Evolutionary conservation across 164 flowering plant species (phyloP), one percentile per base, ranked within the genome.

Genomic region (Buxus sempervirens): DNA sequence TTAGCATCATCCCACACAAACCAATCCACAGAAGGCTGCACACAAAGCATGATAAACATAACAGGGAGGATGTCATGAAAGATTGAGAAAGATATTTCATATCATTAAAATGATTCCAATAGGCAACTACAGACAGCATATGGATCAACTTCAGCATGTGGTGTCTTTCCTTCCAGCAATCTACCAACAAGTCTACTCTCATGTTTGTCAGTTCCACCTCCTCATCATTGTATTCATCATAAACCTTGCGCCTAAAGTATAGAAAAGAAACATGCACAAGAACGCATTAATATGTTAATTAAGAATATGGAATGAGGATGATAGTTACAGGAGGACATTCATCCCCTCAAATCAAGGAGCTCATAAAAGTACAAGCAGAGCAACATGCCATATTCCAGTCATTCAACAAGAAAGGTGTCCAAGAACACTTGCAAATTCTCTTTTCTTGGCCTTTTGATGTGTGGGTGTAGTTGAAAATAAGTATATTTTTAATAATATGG

Each of bases 11-110:
- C 90, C 88, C 87, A 85, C 28, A 64, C 70, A 76, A 96, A 90
- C 88, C 90, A 96, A 73, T 96, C 99, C 74, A 90, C 88, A 83
- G 83, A 90, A 66, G 84, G 80, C 98, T 95, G 88, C 84, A 81
- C 21, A 21, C 23, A 54, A 70, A 49, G 68, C 25, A 56, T 32
- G 53, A 24, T 0, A 20, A 49, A n/a, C 13, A 58, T 3, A 65
- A 61, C 48, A 7, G 36, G 4, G 45, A 59, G 32, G 28, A 66
- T 15, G 55, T 49, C 36, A 62, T 57, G 18, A 21, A 61, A 68
- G 28, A 25, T 24, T n/a, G 28, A 66, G 36, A 56, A 56, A 6
- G 21, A 15, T 7, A 13, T 0, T 8, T 18, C 16, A 24, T 20
- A 56, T 0, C n/a, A 60, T 65, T 41, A 64, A 53, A 22, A 42